A percentile compares a stretch with the other conserved stretches of the same genome.
These are phyloP conservation scores for Solanum bulbocastanum DNA, from an alignment of 257 asterid genomes.

Conservation along the genomic window DNA sequence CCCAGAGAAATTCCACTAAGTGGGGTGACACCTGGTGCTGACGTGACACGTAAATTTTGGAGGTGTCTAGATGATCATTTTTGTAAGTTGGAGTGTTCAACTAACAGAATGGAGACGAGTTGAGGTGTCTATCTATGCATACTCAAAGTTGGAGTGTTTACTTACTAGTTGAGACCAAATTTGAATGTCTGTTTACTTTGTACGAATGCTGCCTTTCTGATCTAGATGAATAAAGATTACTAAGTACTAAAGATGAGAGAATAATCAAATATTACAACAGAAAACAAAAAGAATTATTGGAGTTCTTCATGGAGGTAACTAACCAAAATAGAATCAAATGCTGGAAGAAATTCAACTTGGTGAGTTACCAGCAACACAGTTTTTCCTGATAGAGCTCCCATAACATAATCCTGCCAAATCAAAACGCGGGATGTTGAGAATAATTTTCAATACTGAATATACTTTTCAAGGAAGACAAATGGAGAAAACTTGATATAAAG, in stretches of 20 bases:
- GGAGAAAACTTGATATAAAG: not conserved
- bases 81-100: too few relatives aligned
- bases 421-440: not conserved
- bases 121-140: not conserved
- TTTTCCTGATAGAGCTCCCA: slow-evolving; percentile 62
- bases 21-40: too few relatives aligned
- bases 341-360: slow-evolving; percentile 92
- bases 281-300: not conserved
- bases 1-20: too few relatives aligned
- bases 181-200: not conserved
- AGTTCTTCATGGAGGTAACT: not conserved
- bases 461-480: not conserved
- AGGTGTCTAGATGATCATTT: too few relatives aligned
- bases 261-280: fast-evolving
- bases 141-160: not conserved
- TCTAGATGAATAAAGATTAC: not conserved
- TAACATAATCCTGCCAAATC: slow-evolving; percentile 56
- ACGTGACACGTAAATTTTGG: too few relatives aligned
- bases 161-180: not conserved
- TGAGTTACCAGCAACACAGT: slow-evolving; percentile 79
- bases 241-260: not conserved
- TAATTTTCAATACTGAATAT: not conserved
- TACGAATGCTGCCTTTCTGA: not conserved
- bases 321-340: slow-evolving; percentile 72
- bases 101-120: too few relatives aligned